Conservation (phyloP, 2,329 filamentous ascomycete genomes). For the Didymella segeticola region DNA sequence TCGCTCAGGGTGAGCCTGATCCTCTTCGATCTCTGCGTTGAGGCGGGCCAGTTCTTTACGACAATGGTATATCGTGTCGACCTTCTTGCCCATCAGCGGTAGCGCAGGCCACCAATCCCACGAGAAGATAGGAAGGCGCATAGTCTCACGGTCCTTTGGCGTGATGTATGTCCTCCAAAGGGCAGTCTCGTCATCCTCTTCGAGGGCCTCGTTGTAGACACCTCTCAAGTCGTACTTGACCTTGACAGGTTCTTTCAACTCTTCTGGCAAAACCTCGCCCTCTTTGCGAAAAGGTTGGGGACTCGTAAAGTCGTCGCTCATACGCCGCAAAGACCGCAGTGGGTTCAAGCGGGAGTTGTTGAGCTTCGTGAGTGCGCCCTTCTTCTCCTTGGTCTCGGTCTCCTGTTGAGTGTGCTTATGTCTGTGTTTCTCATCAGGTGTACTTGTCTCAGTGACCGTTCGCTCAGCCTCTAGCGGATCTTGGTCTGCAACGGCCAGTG, state of each 20-base stretch:
- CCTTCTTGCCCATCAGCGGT: conserved; percentile 84
- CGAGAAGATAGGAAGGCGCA: conserved; percentile 68
- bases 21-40: conserved; percentile 89
- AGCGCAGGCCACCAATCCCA: conserved; percentile 76
- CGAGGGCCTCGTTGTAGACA: conserved; percentile 39
- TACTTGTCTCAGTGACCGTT: conserved; percentile 29
- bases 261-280: conserved; percentile 48
- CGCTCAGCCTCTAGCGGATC: conserved; percentile 32
- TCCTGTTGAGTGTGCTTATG: conserved; percentile 26
- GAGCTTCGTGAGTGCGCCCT: conserved; percentile 28
- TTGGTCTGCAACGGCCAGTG: conserved; percentile 31
- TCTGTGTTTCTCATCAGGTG: conserved; percentile 29
- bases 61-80: conserved; percentile 93
- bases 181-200: conserved; percentile 51
- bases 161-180: conserved; percentile 85
- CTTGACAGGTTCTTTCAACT: conserved; percentile 32
- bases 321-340: conserved; percentile 32
- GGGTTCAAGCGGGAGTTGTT: conserved; percentile 32
- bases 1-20: conserved; percentile 83
- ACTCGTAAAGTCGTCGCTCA: conserved; percentile 50
- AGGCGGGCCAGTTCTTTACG: conserved; percentile 84
- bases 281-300: conserved; percentile 52
- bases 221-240: conserved; percentile 41
- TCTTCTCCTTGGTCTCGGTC: conserved; percentile 24
- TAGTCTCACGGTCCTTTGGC: conserved; percentile 82